A percentile compares a stretch with the other conserved stretches of the same genome.
phyloP scores from a whole-genome alignment of 768 basidiomycete species.

The Leccinum obscurum region DNA sequence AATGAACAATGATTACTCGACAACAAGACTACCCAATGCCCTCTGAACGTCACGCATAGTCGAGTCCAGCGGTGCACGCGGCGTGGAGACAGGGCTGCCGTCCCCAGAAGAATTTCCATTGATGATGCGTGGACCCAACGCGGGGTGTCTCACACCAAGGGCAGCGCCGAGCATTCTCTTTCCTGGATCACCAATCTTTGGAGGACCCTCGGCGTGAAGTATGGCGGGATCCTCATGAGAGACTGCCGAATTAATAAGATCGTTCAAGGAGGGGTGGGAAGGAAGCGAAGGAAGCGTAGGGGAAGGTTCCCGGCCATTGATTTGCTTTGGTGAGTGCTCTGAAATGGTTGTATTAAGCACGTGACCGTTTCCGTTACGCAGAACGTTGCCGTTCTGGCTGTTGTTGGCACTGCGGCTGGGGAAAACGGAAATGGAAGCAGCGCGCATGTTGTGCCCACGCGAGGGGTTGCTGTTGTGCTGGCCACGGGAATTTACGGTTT shows the following conservation, averaged over 20 bases:
- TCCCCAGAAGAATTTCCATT: conserved; percentile 39
- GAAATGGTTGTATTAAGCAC: conserved; percentile 48
- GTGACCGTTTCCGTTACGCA: conserved; percentile 36
- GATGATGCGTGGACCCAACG: conserved; percentile 61
- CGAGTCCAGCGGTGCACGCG: conserved; percentile 48
- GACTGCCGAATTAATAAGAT: conserved; percentile 75
- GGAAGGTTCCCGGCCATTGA: conserved; percentile 67
- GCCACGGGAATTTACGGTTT: conserved; percentile 75
- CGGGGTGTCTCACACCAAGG: conserved; percentile 80
- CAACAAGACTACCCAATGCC: conserved; percentile 74
- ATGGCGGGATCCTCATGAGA: conserved; percentile 67
- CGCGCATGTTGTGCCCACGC: conserved; percentile 70
- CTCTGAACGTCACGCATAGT: conserved; percentile 69
- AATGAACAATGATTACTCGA: conserved; percentile 50
- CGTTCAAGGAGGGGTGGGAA: conserved; percentile 80
- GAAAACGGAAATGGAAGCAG: conserved; percentile 65
- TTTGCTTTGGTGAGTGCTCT: conserved; percentile 41
- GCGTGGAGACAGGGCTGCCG: conserved; percentile 26
- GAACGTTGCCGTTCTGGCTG: conserved; percentile 34
- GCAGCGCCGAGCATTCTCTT: conserved; percentile 89
- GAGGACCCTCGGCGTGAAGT: conserved; percentile 52
- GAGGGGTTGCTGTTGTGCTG: conserved; percentile 60
- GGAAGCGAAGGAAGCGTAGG: conserved; percentile 81
- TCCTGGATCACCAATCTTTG: conserved; percentile 84
- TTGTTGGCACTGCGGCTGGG: conserved; percentile 50